Evolutionary conservation across 2,329 filamentous ascomycete species (phyloP).

Genomic region (Epichloe glyceriae): DNA sequence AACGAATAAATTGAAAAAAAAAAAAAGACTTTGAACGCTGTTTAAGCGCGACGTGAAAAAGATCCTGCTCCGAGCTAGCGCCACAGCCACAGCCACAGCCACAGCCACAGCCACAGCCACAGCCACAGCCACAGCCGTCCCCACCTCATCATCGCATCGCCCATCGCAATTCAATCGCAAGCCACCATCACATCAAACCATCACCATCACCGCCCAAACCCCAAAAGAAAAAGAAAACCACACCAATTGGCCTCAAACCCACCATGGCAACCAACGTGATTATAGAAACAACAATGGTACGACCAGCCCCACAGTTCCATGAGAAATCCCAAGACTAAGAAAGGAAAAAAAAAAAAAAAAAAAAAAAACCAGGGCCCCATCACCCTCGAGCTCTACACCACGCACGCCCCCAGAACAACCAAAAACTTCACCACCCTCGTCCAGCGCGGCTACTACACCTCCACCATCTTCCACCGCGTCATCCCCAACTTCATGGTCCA

Average conservation of each 20-base stretch:
- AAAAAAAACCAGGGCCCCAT: slow-evolving; percentile 54
- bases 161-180: background rate
- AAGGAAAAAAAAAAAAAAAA: too few relatives aligned
- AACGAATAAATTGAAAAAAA: too few relatives aligned
- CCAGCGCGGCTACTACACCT: slow-evolving; percentile 76
- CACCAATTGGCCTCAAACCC: background rate
- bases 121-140: background rate
- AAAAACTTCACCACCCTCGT: slow-evolving; percentile 76
- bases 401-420: slow-evolving; percentile 81
- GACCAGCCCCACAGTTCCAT: slow-evolving; percentile 11
- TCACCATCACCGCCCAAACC: background rate
- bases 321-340: too few relatives aligned
- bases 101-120: background rate
- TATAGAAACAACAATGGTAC: slow-evolving; percentile 75
- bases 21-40: too few relatives aligned
- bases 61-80: background rate
- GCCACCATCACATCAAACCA: background rate
- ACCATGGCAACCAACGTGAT: slow-evolving; percentile 65
- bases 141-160: too few relatives aligned
- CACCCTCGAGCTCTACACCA: slow-evolving; percentile 76
- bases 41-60: background rate
- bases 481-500: slow-evolving; percentile 97
- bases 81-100: background rate
- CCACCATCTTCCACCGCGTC: slow-evolving; percentile 79
- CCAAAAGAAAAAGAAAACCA: background rate